Conservation (phyloP, 805 yeast genomes). For the Candida easanensis region DNA sequence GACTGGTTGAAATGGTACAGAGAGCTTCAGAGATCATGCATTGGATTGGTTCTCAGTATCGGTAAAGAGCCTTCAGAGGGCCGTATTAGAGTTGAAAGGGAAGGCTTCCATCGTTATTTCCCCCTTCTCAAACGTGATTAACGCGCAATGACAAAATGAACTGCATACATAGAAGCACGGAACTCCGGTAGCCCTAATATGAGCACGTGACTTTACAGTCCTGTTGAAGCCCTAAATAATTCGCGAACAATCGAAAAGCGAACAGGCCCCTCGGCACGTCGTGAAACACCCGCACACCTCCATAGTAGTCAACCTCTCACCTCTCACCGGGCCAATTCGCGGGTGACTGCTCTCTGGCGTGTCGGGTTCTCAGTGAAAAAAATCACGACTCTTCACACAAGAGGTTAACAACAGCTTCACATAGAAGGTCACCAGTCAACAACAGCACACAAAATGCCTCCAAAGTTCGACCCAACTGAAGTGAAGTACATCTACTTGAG, state of each 20-base stretch:
- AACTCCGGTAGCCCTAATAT: neutral
- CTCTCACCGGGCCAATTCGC: neutral
- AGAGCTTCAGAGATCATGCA: conserved; percentile 29
- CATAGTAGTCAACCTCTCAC: neutral
- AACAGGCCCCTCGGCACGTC: neutral
- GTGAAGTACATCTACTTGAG: conserved; percentile 97
- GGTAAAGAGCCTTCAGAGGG: conserved; percentile 14
- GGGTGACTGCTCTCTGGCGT: neutral
- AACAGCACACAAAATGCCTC: conserved; percentile 67
- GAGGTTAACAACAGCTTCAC: neutral
- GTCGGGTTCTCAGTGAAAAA: conserved; percentile 7
- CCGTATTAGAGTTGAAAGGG: conserved; percentile 28
- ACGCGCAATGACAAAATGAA: neutral
- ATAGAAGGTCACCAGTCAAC: conserved; percentile 2
- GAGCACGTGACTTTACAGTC: conserved; percentile 1
- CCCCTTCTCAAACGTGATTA: conserved; percentile 33
- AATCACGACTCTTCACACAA: neutral
- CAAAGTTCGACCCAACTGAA: conserved; percentile 98
- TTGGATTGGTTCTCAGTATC: conserved; percentile 24
- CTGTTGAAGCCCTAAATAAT: conserved; percentile 3
- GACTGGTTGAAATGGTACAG: conserved; percentile 32
- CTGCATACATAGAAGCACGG: neutral
- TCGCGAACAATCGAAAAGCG: neutral
- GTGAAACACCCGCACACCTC: neutral
- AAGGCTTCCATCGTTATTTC: conserved; percentile 44